Evolutionary conservation across 768 basidiomycete species (phyloP), one percentile per base, ranked within the genome.

Genomic region (Calocera cornea): DNA sequence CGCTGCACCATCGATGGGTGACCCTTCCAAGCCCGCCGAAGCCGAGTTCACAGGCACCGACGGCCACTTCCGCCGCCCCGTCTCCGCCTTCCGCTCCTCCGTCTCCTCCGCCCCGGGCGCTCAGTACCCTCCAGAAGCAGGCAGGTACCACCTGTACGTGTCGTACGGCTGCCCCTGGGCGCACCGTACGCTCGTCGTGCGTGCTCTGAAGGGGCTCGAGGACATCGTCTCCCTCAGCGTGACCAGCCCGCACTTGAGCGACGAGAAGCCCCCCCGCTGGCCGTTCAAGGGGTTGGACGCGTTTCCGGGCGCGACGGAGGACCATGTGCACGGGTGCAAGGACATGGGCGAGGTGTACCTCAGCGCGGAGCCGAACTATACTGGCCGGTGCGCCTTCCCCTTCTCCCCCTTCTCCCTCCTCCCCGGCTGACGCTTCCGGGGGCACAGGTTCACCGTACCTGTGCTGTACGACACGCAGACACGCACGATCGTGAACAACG

Each of bases 151-250:
- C 71, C 89, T 95, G 71, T 95, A 91, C 72, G 90, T 97, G 68
- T 89, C 89, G 2, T 85, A 86, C 70, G 86, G 88, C 1, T 97
- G 93, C 72, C 93, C 95, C 10, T 98, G 95, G 95, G 95, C 95
- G 0, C 92, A 92, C 31, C 83, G 95, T 70, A 84, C 94, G 2
- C 80, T 97, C 70, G 97, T 98, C 72, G 80, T 88, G 2, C 83
- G 95, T 70, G 87, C 92, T 77, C 82, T 98, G 72, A 99, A 99
- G 76, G 94, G 95, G 1, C 81, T 99, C 27, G 89, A 98, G 70
- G 81, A 87, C 33, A 78, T 90, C 68, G 84, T 99, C 68, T 80
- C 93, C 69, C 83, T 95, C 65, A 86, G 88, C 54, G 80, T 84
- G 65, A 91, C 95, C 31, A 92, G 92, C 65, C 92, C 95, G 0